These are phyloP conservation scores for Cryoendolithus antarcticus DNA, from an alignment of 2,329 filamentous ascomycete species.

Conservation along the genomic window DNA sequence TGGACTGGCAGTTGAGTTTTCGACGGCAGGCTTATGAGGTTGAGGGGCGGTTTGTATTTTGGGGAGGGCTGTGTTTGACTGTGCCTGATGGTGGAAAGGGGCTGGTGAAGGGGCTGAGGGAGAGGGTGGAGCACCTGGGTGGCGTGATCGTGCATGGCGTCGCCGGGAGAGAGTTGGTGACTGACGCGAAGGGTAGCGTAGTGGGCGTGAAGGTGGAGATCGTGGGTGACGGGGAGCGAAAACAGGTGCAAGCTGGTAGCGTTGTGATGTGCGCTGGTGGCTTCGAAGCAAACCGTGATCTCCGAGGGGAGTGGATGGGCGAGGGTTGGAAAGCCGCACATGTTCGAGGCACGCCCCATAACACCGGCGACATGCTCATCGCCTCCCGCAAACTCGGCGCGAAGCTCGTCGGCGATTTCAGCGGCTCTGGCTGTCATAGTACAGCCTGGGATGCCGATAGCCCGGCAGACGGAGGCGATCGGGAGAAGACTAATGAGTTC, in stretches of 20 bases:
- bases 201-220: slow-evolving; percentile 22
- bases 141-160: slow-evolving; percentile 38
- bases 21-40: slow-evolving; percentile 55
- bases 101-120: slow-evolving; percentile 38
- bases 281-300: slow-evolving; percentile 48
- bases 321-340: slow-evolving; percentile 50
- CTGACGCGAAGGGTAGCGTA: slow-evolving; percentile 22
- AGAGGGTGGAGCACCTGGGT: slow-evolving; percentile 31
- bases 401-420: slow-evolving; percentile 35
- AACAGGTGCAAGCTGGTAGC: slow-evolving; percentile 24
- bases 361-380: slow-evolving; percentile 46
- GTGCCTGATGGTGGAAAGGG: slow-evolving; percentile 49
- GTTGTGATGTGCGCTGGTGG: slow-evolving; percentile 49
- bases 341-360: slow-evolving; percentile 53
- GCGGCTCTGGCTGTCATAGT: slow-evolving; percentile 55
- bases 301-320: slow-evolving; percentile 45
- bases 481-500: slow-evolving; percentile 50
- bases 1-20: slow-evolving; percentile 41
- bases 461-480: slow-evolving; percentile 41
- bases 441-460: slow-evolving; percentile 55
- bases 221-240: slow-evolving; percentile 11
- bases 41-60: slow-evolving; percentile 49
- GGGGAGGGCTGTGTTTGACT: slow-evolving; percentile 52
- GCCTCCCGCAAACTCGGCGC: slow-evolving; percentile 44
- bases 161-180: slow-evolving; percentile 30